Evolutionary conservation across 805 yeast species (phyloP).

Genomic region (Yamadazyma insecticola): DNA sequence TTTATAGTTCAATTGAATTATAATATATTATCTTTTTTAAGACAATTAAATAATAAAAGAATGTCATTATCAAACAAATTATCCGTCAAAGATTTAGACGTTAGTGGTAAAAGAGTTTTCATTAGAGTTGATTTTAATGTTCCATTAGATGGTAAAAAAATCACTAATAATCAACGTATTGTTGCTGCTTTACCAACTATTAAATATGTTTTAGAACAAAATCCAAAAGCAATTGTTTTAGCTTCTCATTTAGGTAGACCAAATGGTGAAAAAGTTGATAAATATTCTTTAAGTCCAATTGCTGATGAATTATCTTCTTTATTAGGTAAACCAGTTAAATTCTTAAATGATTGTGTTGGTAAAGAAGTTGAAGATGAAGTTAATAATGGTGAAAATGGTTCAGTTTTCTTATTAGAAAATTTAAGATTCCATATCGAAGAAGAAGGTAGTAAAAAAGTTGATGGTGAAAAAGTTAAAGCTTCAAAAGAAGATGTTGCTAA

Average conservation of each 20-base stretch:
- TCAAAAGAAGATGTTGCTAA: conserved; percentile 74
- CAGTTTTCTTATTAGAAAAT: conserved; percentile 90
- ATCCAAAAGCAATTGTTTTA: conserved; percentile 85
- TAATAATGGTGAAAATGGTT: conserved; percentile 68
- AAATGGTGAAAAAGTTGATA: conserved; percentile 82
- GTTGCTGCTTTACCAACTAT: conserved; percentile 99
- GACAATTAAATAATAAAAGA: conserved; percentile 3
- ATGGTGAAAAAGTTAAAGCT: conserved; percentile 94
- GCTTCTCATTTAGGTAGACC: conserved; percentile 99
- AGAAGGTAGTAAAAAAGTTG: conserved; percentile 86
- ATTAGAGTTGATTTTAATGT: conserved; percentile 97
- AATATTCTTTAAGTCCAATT: conserved; percentile 91
- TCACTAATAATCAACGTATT: conserved; percentile 99
- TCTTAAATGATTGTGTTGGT: conserved; percentile 92
- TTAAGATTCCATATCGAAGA: conserved; percentile 97
- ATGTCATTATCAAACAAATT: conserved; percentile 95
- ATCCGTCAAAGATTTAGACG: conserved; percentile 85
- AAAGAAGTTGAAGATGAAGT: conserved; percentile 79
- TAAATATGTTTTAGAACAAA: conserved; percentile 85
- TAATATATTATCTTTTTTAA: neutral
- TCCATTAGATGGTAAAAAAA: conserved; percentile 91
- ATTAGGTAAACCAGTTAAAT: conserved; percentile 65
- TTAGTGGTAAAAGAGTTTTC: conserved; percentile 91
- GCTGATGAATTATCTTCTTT: conserved; percentile 82
- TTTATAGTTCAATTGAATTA: too few relatives aligned